These are phyloP conservation scores for Calycina marina DNA, from an alignment of 2,329 filamentous ascomycete genomes.

Conservation along the genomic window DNA sequence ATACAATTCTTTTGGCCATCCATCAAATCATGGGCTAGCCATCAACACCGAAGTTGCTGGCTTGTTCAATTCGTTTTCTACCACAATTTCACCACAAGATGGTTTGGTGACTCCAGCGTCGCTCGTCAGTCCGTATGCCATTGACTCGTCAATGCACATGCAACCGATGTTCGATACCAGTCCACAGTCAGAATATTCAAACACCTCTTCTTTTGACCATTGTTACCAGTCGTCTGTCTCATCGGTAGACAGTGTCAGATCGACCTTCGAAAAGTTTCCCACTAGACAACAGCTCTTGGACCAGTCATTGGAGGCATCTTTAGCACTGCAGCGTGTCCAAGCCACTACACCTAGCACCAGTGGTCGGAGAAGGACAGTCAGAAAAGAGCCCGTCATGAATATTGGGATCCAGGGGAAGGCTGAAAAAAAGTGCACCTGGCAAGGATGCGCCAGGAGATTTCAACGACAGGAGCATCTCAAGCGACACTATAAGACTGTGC, in stretches of 20 bases:
- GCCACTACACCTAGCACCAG: not conserved
- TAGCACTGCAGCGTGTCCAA: not conserved
- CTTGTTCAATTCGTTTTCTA: slow-evolving; percentile 10
- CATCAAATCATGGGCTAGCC: slow-evolving; percentile 8
- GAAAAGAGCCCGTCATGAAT: slow-evolving; percentile 2
- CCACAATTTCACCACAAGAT: slow-evolving; percentile 10
- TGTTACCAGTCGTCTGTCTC: too few species aligned
- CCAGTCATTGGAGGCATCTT: not conserved
- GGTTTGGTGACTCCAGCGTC: slow-evolving; percentile 18
- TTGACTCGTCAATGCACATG: slow-evolving; percentile 8
- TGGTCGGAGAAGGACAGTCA: slow-evolving; percentile 1
- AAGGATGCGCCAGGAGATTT: slow-evolving; percentile 30
- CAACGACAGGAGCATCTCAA: slow-evolving; percentile 34
- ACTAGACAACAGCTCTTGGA: not conserved
- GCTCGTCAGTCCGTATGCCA: slow-evolving; percentile 11
- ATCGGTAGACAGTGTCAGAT: not conserved
- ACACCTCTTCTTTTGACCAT: not conserved
- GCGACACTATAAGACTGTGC: slow-evolving; percentile 32
- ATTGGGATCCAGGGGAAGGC: slow-evolving; percentile 22
- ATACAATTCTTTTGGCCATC: slow-evolving; percentile 4
- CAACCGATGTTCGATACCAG: slow-evolving; percentile 7
- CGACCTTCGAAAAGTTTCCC: slow-evolving; percentile 1
- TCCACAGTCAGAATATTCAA: slow-evolving; percentile 3
- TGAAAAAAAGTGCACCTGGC: slow-evolving; percentile 27
- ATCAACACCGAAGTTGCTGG: slow-evolving; percentile 8